Base-by-base conservation (phyloP, 2,329 filamentous ascomycete species). In the Fusarium tricinctum region DNA sequence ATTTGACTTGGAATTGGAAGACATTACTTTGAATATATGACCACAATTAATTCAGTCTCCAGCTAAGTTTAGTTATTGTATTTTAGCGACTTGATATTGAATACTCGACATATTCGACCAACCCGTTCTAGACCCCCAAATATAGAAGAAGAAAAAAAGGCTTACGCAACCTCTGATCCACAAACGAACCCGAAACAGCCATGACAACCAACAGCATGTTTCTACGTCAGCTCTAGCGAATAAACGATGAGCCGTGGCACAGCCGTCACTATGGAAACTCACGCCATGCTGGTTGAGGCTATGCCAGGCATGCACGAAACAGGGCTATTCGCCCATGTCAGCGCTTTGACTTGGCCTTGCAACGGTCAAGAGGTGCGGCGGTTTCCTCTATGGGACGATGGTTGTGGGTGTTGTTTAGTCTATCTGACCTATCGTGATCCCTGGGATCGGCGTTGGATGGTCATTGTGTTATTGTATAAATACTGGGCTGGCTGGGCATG, bases 121-220 rank as follows among this genome's bases (percentile, higher is more conserved):
- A 38, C 17, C 17, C 17, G 46, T 38, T 51, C 35, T 68, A 46
- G 38, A 26, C 35, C 22, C 19, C 52, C 42, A 50, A 50, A 40
- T 39, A 32, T 28, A 28, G 28, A 30, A 12, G 28, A 12, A 13
- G 28, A 43, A 50, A 46, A 23, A 63, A 48, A 66, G 46, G 58
- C 66, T 68, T 69, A 69, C 66, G 66, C 55, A 69, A 44, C 57
- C 58, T 64, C 22, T 53, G 55, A 47, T 63, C 62, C 65, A 69
- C 57, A 53, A 62, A 49, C 46, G 30, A 46, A 42, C 49, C 48
- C 47, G 55, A 58, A 69, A 61, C 54, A 50, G 57, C 42, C 28
- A 61, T 43, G 45, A 19, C 33, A 26, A 30, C 26, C 54, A 50
- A 48, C 26, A 26, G 38, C 35, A 35, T 42, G 13, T 53, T 50